These are phyloP conservation scores for Xylaria scruposa DNA, from an alignment of 495 filamentous ascomycete species.

Conservation along the genomic window DNA sequence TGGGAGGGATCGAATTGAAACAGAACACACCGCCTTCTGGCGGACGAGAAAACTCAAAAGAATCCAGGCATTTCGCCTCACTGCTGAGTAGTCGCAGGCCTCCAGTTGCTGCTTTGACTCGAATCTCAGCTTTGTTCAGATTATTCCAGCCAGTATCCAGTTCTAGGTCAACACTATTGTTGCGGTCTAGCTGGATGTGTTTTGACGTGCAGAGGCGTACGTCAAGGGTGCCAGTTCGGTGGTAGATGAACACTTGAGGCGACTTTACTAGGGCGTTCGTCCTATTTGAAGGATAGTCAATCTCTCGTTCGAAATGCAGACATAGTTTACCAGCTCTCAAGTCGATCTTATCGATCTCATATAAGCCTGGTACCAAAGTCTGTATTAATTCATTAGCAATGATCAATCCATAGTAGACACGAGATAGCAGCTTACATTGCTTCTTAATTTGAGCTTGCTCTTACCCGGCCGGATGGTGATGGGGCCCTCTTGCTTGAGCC, in stretches of 20 bases:
- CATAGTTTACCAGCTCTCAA: slow-evolving; percentile 71
- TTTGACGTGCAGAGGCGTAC: slow-evolving; percentile 55
- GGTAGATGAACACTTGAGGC: slow-evolving; percentile 53
- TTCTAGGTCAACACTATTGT: slow-evolving; percentile 75
- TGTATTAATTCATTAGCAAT: slow-evolving; percentile 30
- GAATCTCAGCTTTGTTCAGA: slow-evolving; percentile 70
- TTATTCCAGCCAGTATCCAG: slow-evolving; percentile 79
- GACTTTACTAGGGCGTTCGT: slow-evolving; percentile 49
- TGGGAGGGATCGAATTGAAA: slow-evolving; percentile 60
- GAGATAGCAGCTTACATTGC: slow-evolving; percentile 49
- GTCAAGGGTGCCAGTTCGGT: slow-evolving; percentile 55
- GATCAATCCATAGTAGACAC: neutral
- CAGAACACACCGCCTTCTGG: slow-evolving; percentile 70
- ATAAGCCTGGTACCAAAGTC: slow-evolving; percentile 73
- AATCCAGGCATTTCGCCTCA: slow-evolving; percentile 66
- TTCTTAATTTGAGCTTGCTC: slow-evolving; percentile 57
- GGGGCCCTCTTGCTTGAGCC: slow-evolving; percentile 59
- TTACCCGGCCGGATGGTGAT: slow-evolving; percentile 60
- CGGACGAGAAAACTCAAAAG: slow-evolving; percentile 61
- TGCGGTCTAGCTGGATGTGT: slow-evolving; percentile 75
- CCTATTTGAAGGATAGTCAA: slow-evolving; percentile 49
- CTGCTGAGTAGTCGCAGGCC: slow-evolving; percentile 83
- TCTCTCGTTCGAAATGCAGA: slow-evolving; percentile 66
- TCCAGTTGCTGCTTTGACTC: slow-evolving; percentile 81
- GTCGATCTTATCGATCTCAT: slow-evolving; percentile 74